Conservation (phyloP, 441 rosid genomes). For the Euphorbia schlechtendalii region DNA sequence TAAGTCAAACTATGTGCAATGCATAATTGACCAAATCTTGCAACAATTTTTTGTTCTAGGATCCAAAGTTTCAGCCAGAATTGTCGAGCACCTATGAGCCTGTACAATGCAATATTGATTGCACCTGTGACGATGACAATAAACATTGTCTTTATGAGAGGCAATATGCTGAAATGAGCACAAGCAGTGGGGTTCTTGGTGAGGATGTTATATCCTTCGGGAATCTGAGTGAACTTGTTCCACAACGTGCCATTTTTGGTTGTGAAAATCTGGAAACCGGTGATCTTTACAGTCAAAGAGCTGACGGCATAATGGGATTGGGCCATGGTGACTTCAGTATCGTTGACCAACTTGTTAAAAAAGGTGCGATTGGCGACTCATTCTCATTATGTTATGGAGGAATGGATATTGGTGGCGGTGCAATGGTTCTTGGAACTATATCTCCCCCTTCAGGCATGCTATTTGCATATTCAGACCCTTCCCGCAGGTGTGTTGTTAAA, state of each 20-base stretch:
- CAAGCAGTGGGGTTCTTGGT: slow-evolving; percentile 84
- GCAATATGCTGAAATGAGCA: slow-evolving; percentile 84
- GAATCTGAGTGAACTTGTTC: slow-evolving; percentile 57
- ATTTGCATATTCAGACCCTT: slow-evolving; percentile 57
- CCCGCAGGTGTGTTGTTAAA: slow-evolving; percentile 62
- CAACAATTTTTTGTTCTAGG: slow-evolving; percentile 35
- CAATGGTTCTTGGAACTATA: slow-evolving; percentile 90
- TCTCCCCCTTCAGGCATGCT: slow-evolving; percentile 62
- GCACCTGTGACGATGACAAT: slow-evolving; percentile 57
- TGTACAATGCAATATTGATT: slow-evolving; percentile 67
- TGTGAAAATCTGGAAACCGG: slow-evolving; percentile 90
- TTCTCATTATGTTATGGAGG: slow-evolving; percentile 94
- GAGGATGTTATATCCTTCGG: slow-evolving; percentile 84
- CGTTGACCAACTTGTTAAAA: slow-evolving; percentile 81
- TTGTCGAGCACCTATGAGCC: slow-evolving; percentile 68
- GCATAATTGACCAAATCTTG: slow-evolving; percentile 1
- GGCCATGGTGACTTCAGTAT: slow-evolving; percentile 85
- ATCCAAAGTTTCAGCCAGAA: slow-evolving; percentile 81
- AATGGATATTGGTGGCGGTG: slow-evolving; percentile 86
- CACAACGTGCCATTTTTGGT: slow-evolving; percentile 82
- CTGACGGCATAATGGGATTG: slow-evolving; percentile 93
- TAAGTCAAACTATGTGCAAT: not conserved
- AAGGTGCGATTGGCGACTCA: slow-evolving; percentile 68
- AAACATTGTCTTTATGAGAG: slow-evolving; percentile 78
- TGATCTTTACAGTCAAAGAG: slow-evolving; percentile 81